Evolutionary conservation across 768 basidiomycete species (phyloP), one percentile per base, ranked within the genome.

Genomic region (Psilocybe azurescens): DNA sequence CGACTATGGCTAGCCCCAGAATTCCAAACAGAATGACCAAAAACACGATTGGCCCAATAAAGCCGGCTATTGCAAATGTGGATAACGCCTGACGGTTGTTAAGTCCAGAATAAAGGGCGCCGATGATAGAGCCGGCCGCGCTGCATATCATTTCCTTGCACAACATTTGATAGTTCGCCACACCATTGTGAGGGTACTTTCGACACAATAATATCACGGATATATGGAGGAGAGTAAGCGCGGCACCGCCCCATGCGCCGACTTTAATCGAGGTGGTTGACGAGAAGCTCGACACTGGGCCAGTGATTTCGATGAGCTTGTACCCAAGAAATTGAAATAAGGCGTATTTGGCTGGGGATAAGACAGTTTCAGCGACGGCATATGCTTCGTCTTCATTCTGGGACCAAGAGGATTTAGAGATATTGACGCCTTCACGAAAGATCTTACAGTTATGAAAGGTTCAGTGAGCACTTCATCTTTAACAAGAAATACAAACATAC

Each of bases 321-420:
- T 57, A 64, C 53, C 74, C 74, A 52, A 71, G 33, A 39, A 65
- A 50, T 39, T 70, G 66, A 59, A 76, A 74, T 14, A 71, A 38
- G 16, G 73, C 68, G 50, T 76, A 76, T 68, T 76, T 76, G 16
- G 65, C 62, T 9, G 75, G 75, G 0, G 73, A 68, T 29, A 71
- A 48, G 5, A 66, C 61, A 2, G 70, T 69, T 61, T 76, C 75
- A 18, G 68, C 60, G 52, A 67, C 48, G 16, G 64, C 64, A 32
- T 52, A 65, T 29, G 59, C 48, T 29, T 63, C 44, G 5, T 54
- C 47, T 16, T 28, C 49, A 13, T 49, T 33, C 9, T 41, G 46
- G 18, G 48, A 51, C 36, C 47, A 50, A 13, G 32, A 36, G 5
- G 32, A n/a, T 20, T 24, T n/a, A 2, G 50, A 62, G 24, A 58